Conservation (phyloP, 106 monocot species). For the Ottelia alismoides region DNA sequence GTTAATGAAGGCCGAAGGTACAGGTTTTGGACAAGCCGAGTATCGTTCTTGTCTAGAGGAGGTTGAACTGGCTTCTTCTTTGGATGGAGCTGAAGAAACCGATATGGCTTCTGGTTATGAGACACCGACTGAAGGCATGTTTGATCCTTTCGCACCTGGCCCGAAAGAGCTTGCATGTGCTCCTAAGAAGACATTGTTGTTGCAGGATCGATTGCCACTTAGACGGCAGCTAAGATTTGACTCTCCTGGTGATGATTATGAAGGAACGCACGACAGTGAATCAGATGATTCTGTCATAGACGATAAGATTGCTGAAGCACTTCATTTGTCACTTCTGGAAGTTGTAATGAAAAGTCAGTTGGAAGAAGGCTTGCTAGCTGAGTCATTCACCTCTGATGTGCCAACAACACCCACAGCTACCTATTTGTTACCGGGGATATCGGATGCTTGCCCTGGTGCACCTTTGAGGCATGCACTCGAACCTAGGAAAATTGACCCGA, state of each 20-base stretch:
- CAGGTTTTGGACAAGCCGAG: no score
- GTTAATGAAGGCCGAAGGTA: no score
- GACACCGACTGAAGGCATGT: slow-evolving; percentile 41
- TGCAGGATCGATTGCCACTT: slow-evolving; percentile 7
- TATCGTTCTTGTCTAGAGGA: no score
- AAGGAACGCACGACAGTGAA: background rate
- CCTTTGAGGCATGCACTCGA: background rate
- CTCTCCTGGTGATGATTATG: slow-evolving; percentile 6
- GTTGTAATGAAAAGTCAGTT: slow-evolving; percentile 21
- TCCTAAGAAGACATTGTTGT: slow-evolving; percentile 42
- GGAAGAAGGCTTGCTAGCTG: background rate
- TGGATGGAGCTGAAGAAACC: slow-evolving; percentile 16
- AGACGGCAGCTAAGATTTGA: slow-evolving; percentile 34
- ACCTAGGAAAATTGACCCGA: slow-evolving; percentile 3
- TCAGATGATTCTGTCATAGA: slow-evolving; percentile 27
- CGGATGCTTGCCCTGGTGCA: slow-evolving; percentile 14
- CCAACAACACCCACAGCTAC: slow-evolving; percentile 36
- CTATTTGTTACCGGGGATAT: slow-evolving; percentile 16
- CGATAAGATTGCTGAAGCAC: slow-evolving; percentile 9
- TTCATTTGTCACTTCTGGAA: slow-evolving; percentile 35
- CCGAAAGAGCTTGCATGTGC: slow-evolving; percentile 40
- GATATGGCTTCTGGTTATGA: slow-evolving; percentile 9
- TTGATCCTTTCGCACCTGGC: slow-evolving; percentile 66
- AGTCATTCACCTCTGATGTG: slow-evolving; percentile 11
- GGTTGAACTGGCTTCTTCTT: no score